These are phyloP conservation scores for Ophioceras dolichostomum DNA, from an alignment of 2,329 filamentous ascomycete species.

Conservation along the genomic window DNA sequence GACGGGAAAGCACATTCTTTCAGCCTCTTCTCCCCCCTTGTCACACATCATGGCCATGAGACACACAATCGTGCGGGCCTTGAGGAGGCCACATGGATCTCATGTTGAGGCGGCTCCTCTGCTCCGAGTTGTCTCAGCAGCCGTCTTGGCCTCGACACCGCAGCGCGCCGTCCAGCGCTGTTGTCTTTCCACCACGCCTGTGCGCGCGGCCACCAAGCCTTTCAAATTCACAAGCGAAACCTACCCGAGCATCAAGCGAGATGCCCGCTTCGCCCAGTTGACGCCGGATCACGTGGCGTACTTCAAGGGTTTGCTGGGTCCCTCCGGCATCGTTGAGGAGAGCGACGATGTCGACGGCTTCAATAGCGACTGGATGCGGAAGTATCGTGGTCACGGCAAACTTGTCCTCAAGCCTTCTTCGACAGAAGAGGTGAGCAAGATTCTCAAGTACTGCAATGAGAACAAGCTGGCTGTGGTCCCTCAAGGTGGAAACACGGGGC, in stretches of 20 bases:
- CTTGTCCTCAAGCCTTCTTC: conserved; percentile 77
- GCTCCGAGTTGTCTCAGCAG: too few species aligned
- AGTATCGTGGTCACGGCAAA: conserved; percentile 83
- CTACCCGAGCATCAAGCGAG: conserved; percentile 72
- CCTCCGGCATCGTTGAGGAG: conserved; percentile 69
- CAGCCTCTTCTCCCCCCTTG: too few species aligned
- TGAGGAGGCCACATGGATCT: neutral
- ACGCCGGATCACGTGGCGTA: conserved; percentile 67
- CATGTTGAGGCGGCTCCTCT: neutral
- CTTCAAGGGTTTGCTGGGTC: conserved; percentile 69
- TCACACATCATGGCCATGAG: conserved; percentile 4
- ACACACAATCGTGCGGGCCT: neutral
- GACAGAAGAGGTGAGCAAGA: conserved; percentile 79
- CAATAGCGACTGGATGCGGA: conserved; percentile 98
- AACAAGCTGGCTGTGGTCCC: conserved; percentile 87
- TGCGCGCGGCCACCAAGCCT: neutral
- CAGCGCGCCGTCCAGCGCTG: neutral
- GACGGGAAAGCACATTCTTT: too few species aligned
- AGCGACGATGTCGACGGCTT: conserved; percentile 77
- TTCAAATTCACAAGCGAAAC: conserved; percentile 70
- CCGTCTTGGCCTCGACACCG: too few species aligned
- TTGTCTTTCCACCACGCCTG: neutral
- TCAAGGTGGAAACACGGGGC: conserved; percentile 91
- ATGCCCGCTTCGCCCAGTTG: conserved; percentile 62
- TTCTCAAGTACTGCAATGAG: conserved; percentile 91